Evolutionary conservation across 768 basidiomycete genomes (phyloP).

Genomic region (Gloeostereum incarnatum): DNA sequence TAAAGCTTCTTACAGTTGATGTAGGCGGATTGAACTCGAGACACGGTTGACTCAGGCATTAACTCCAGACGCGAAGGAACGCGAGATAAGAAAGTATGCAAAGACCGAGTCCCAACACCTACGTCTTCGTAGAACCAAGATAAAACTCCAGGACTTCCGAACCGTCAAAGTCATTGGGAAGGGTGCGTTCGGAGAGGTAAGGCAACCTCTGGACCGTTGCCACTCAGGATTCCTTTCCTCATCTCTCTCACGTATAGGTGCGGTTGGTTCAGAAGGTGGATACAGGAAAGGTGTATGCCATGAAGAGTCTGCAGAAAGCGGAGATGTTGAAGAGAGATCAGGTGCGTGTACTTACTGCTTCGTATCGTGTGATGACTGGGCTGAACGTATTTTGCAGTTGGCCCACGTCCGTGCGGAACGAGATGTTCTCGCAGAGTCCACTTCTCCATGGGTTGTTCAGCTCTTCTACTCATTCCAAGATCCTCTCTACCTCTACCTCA

Average conservation of each 20-base stretch:
- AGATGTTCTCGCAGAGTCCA: constrained; percentile 93
- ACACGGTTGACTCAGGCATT: constrained; percentile 70
- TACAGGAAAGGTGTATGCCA: constrained; percentile 96
- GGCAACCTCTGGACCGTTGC: not conserved
- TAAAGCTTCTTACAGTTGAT: not conserved
- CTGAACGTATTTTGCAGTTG: constrained; percentile 41
- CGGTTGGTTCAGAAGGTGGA: constrained; percentile 95
- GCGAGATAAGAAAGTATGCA: constrained; percentile 80
- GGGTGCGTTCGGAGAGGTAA: constrained; percentile 95
- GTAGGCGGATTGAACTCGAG: constrained; percentile 84
- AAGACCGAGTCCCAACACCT: constrained; percentile 85
- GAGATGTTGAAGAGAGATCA: constrained; percentile 99
- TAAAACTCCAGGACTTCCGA: constrained; percentile 87
- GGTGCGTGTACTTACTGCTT: constrained; percentile 32
- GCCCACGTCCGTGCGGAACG: constrained; percentile 97
- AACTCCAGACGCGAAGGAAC: constrained; percentile 76
- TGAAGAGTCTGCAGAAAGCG: constrained; percentile 97
- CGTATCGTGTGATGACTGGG: constrained; percentile 5
- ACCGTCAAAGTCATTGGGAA: constrained; percentile 99
- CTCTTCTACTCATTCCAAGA: constrained; percentile 99
- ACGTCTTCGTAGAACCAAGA: constrained; percentile 86
- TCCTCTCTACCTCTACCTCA: constrained; percentile 88
- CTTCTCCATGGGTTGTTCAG: constrained; percentile 96
- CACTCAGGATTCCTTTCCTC: constrained; percentile 6
- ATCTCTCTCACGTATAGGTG: constrained; percentile 40